Base-by-base conservation (phyloP, 768 basidiomycete species). In the Pisolithus tinctorius region DNA sequence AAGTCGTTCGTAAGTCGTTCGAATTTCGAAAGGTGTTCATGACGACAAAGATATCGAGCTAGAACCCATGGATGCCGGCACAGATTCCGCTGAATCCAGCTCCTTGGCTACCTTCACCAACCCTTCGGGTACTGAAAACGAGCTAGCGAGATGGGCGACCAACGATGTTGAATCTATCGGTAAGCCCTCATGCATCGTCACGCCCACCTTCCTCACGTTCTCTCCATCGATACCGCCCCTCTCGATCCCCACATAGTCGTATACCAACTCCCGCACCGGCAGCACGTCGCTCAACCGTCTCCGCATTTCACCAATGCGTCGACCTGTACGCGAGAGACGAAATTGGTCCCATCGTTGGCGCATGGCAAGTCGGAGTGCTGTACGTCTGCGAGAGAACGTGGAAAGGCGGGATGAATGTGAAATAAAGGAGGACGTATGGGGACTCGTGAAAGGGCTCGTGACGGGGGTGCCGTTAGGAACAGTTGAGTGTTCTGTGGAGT, bases 341-440 rank as follows among this genome's bases (percentile, higher is more conserved):
- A 66, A 45, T 34, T 67, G 64, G 49, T 66, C 66, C 65, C 65
- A 66, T 1, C 64, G 56, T 14, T 56, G 55, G 10, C 66, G 53
- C 41, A 66, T 36, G 0, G 65, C 65, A 48, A 63, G 55, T 26
- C 65, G 58, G 41, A 66, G 62, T 0, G 62, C 53, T 0, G 57
- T 55, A 31, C 65, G 65, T 30, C 65, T 66, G 2, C 65, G 62
- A 14, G 60, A 60, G 0, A 68, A 53, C 4, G 20, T 31, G 40
- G 62, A 62, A 1, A 55, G 51, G 27, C 66, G 62, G 6, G 62
- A 44, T 14, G 55, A 36, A 39, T 62, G 38, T 4, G 41, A 42
- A 11, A n/a, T 42, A 42, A 23, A 23, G 41, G 25, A 10, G 6
- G 41, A 42, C 23, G 25, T 13, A 6, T 42, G 41, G 10, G 41